phyloP scores from a whole-genome alignment of 2,329 filamentous ascomycete species.

The Ophiostoma triangulosporum region DNA sequence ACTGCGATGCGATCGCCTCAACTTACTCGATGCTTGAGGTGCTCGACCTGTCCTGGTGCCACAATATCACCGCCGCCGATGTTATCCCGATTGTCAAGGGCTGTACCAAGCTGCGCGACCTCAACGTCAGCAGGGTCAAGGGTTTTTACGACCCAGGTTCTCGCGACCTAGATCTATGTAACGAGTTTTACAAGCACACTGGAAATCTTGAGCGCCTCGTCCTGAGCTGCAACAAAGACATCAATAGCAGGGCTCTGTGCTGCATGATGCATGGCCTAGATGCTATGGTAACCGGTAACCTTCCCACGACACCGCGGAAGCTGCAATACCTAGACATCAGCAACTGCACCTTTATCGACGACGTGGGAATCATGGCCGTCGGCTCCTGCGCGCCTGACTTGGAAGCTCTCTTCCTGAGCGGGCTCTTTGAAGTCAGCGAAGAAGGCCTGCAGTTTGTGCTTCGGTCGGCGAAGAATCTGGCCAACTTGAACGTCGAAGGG shows the following conservation, averaged over 20 bases:
- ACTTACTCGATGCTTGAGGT: conserved; percentile 70
- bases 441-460: conserved; percentile 58
- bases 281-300: conserved; percentile 64
- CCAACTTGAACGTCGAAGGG: conserved; percentile 83
- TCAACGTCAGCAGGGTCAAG: conserved; percentile 67
- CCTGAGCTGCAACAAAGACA: conserved; percentile 63
- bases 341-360: conserved; percentile 61
- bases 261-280: conserved; percentile 63
- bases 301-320: conserved; percentile 62
- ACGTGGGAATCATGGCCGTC: conserved; percentile 54
- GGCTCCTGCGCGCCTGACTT: conserved; percentile 64
- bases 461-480: conserved; percentile 61
- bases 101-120: conserved; percentile 61
- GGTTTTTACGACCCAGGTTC: conserved; percentile 69
- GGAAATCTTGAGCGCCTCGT: conserved; percentile 77
- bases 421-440: conserved; percentile 63
- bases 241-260: conserved; percentile 61
- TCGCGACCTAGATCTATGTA: conserved; percentile 57
- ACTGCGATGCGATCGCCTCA: conserved; percentile 70
- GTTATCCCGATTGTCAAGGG: conserved; percentile 58
- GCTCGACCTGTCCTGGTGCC: conserved; percentile 89
- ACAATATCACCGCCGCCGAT: conserved; percentile 61
- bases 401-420: conserved; percentile 71
- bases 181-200: conserved; percentile 59
- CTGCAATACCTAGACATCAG: conserved; percentile 78